Percentiles rank a stretch among this genome's conserved stretches.
phyloP scores from a whole-genome alignment of 2,329 filamentous ascomycete species.

The Lasiodiplodia citricola region DNA sequence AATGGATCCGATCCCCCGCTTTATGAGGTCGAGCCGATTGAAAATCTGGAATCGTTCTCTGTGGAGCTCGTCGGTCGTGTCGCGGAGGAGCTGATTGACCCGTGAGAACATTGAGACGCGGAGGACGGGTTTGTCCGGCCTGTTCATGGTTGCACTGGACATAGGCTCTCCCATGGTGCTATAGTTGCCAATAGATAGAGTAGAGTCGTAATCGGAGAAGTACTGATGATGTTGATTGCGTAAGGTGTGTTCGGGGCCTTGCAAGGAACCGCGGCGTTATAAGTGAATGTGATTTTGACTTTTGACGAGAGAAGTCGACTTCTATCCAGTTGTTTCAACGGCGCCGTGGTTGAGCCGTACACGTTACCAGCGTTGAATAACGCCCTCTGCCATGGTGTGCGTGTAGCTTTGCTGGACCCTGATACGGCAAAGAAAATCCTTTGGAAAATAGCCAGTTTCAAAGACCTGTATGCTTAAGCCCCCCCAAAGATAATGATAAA shows the following conservation, averaged over 20 bases:
- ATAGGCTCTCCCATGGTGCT: not conserved
- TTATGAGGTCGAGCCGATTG: not conserved
- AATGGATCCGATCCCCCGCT: not conserved
- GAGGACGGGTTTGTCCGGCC: not conserved
- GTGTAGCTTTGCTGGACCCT: not conserved
- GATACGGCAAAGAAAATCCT: not conserved
- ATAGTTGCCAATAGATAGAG: not conserved
- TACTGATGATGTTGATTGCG: not conserved
- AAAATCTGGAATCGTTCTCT: not conserved
- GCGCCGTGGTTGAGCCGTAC: not conserved
- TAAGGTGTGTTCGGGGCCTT: not conserved
- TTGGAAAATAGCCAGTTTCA: not conserved
- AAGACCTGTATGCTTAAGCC: not conserved
- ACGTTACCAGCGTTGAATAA: not conserved
- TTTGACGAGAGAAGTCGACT: not conserved
- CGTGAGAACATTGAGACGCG: not conserved
- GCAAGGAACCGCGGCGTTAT: not conserved
- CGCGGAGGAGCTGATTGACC: not conserved
- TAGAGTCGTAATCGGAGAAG: not conserved
- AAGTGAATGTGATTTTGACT: not conserved
- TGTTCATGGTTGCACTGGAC: not conserved
- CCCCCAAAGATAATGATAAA: no score
- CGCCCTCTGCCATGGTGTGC: not conserved
- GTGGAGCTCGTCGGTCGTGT: not conserved
- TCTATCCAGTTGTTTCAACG: not conserved